phyloP scores from a whole-genome alignment of 1,284 basidiomycete species.

The Caloboletus firmus region DNA sequence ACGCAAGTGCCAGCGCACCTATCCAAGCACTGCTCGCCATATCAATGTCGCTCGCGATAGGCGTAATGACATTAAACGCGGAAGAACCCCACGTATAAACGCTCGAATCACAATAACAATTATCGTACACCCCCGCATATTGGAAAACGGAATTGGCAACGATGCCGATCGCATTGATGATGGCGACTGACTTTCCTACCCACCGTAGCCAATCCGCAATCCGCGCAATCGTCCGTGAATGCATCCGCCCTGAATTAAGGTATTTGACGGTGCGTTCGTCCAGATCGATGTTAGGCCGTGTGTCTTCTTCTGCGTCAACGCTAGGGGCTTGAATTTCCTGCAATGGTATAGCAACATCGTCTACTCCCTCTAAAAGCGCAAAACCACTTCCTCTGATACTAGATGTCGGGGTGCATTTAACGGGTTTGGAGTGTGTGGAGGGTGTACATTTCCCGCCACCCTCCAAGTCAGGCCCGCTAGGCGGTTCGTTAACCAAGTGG shows the following conservation, averaged over 20 bases:
- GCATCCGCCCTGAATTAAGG: not conserved
- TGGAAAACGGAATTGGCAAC: conserved; percentile 23
- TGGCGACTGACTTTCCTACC: conserved; percentile 25
- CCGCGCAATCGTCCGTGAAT: not conserved
- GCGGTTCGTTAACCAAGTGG: conserved; percentile 1
- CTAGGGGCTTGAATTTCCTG: not conserved
- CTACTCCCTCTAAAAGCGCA: not conserved
- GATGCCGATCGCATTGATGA: conserved; percentile 25
- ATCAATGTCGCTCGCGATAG: not conserved
- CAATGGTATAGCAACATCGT: not conserved
- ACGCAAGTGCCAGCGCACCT: conserved; percentile 15
- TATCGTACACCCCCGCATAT: conserved; percentile 22
- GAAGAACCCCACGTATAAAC: not conserved
- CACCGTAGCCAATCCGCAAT: conserved; percentile 23
- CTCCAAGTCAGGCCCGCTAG: conserved; percentile 5
- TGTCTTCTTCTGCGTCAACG: not conserved
- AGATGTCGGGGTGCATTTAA: too few species aligned
- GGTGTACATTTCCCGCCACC: not conserved
- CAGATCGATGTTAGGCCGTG: not conserved
- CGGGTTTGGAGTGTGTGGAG: not conserved
- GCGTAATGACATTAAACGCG: conserved; percentile 17
- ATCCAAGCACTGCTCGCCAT: conserved; percentile 18
- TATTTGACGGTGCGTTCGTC: not conserved
- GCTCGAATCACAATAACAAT: conserved; percentile 29
- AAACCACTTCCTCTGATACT: too few species aligned